A percentile compares a stretch with the other conserved stretches of the same genome.
phyloP scores from a whole-genome alignment of 1,284 basidiomycete genomes.

The Microbotryomycetes sp. region DNA sequence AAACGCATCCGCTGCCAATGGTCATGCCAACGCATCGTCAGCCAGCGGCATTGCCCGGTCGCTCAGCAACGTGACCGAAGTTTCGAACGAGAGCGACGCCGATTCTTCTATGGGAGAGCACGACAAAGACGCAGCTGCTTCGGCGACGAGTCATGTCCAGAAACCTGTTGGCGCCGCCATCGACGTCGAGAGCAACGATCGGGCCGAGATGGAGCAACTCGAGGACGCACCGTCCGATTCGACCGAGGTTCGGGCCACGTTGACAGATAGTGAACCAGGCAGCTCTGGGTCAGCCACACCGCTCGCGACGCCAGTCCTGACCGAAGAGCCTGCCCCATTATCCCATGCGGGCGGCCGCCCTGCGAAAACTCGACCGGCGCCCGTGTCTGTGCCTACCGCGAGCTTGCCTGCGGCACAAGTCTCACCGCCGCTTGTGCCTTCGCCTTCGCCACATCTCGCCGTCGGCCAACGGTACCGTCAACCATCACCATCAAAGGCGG shows the following conservation, averaged over 20 bases:
- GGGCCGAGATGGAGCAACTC: background rate
- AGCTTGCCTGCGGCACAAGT: background rate
- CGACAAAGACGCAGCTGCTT: too few species aligned
- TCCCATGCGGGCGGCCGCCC: too few species aligned
- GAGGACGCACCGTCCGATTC: conserved; percentile 1
- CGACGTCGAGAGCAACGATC: background rate
- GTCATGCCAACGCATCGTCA: background rate
- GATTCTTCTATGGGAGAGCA: background rate
- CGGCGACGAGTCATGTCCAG: conserved; percentile 1
- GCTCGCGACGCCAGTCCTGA: background rate
- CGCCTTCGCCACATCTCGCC: background rate
- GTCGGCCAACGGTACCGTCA: conserved; percentile 16
- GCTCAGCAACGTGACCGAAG: conserved; percentile 1
- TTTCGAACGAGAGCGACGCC: conserved; percentile 10
- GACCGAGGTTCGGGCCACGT: background rate
- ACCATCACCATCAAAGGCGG: conserved; percentile 15
- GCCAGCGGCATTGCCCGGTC: background rate
- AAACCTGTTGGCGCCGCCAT: background rate
- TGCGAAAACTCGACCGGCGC: background rate
- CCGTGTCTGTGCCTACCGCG: background rate
- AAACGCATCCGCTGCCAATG: background rate
- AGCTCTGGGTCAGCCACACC: background rate
- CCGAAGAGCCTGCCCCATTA: background rate
- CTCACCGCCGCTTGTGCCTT: background rate
- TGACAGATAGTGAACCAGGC: background rate